Percentiles rank a stretch among this genome's conserved stretches.
These are phyloP conservation scores for Starmerella potacharoeniae DNA, from an alignment of 805 yeast species.

Conservation along the genomic window DNA sequence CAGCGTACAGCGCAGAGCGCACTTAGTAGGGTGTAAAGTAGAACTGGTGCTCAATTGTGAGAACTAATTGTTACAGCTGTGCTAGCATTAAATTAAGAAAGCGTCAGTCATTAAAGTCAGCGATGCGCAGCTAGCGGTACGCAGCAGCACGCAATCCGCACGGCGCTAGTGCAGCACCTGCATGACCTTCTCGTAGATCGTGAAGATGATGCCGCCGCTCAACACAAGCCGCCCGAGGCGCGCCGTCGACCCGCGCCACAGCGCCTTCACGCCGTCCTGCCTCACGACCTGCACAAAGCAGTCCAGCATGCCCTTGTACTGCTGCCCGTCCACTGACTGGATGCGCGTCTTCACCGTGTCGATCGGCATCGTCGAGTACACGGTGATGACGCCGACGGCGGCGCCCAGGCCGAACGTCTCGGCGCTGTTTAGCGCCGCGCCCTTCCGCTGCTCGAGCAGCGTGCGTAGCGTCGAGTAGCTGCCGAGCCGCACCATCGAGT, in stretches of 20 bases:
- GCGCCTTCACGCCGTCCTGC: conserved; percentile 80
- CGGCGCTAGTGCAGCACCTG: conserved; percentile 33
- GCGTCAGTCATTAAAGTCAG: no score
- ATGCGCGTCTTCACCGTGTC: conserved; percentile 93
- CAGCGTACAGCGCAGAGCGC: no score
- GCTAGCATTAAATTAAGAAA: no score
- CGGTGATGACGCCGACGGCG: conserved; percentile 77
- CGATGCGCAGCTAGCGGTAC: no score
- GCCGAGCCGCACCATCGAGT: conserved; percentile 88
- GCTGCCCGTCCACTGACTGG: conserved; percentile 79
- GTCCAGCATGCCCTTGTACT: conserved; percentile 63
- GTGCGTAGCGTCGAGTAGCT: conserved; percentile 80
- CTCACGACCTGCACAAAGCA: conserved; percentile 71
- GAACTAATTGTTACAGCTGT: no score
- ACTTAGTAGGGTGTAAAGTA: no score
- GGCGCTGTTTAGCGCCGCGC: conserved; percentile 59
- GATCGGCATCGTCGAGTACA: conserved; percentile 85
- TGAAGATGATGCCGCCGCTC: conserved; percentile 95
- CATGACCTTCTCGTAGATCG: conserved; percentile 86
- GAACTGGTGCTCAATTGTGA: no score
- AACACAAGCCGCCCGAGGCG: conserved; percentile 81
- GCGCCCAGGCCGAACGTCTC: conserved; percentile 85
- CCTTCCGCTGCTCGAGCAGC: conserved; percentile 14
- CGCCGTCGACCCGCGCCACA: conserved; percentile 98
- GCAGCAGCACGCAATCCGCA: neutral